phyloP scores from a whole-genome alignment of 1,139 yeast genomes.

The Protomyces pachydermus region DNA sequence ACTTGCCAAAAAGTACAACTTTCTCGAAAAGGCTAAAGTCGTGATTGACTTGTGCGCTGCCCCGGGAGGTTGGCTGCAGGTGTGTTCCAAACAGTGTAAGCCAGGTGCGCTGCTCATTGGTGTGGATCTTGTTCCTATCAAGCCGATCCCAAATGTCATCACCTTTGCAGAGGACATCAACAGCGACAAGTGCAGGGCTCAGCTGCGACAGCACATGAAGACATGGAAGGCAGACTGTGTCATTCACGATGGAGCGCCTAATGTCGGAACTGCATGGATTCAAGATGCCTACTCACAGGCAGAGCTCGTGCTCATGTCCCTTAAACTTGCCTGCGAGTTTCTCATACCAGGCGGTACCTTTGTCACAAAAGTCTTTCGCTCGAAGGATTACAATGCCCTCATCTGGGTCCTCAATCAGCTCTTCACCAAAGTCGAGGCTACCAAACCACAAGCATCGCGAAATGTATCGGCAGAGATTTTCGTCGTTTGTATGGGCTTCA shows the following conservation, averaged over 20 bases:
- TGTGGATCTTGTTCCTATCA: constrained; percentile 96
- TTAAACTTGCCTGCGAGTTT: constrained; percentile 92
- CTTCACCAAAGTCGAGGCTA: constrained; percentile 94
- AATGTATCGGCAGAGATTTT: constrained; percentile 94
- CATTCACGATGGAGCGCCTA: constrained; percentile 99
- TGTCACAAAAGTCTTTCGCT: constrained; percentile 92
- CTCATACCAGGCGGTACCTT: constrained; percentile 90
- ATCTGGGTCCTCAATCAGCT: constrained; percentile 97
- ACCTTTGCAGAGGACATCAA: constrained; percentile 96
- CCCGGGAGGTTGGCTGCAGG: constrained; percentile 89
- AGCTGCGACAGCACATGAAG: constrained; percentile 88
- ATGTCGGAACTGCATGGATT: constrained; percentile 98
- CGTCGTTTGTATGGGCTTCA: constrained; percentile 91
- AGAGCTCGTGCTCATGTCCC: constrained; percentile 86
- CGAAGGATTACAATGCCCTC: constrained; percentile 92
- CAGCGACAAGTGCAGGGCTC: constrained; percentile 94
- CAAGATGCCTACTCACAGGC: constrained; percentile 99
- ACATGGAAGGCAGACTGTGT: constrained; percentile 98
- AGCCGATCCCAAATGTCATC: constrained; percentile 86
- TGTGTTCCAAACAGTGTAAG: constrained; percentile 89
- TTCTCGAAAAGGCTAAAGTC: constrained; percentile 90
- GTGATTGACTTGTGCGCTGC: constrained; percentile 98
- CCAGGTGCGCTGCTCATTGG: constrained; percentile 89
- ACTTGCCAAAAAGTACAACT: constrained; percentile 91
- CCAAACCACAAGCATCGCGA: constrained; percentile 98